A percentile compares a stretch with the other conserved stretches of the same genome.
These are phyloP conservation scores for Verbascum thapsus DNA, from an alignment of 257 asterid genomes.

Conservation along the genomic window DNA sequence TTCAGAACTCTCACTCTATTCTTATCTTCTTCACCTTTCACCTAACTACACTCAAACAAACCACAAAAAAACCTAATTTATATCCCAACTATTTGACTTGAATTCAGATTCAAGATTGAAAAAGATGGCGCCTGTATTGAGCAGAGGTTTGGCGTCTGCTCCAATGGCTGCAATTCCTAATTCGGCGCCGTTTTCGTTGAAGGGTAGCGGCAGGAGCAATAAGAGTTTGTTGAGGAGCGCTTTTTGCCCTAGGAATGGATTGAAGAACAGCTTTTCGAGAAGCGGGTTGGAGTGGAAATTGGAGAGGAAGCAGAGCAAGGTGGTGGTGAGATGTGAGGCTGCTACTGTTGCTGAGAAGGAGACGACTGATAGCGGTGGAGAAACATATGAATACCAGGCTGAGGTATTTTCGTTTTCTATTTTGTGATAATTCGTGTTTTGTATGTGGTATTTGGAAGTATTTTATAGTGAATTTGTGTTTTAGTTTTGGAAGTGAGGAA, in stretches of 20 bases:
- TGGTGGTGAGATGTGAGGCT: slow-evolving; percentile 79
- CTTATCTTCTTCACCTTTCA: slow-evolving; percentile 31
- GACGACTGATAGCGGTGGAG: slow-evolving; percentile 67
- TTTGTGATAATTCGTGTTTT: background rate
- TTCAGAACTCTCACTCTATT: slow-evolving; percentile 8
- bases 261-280: slow-evolving; percentile 45
- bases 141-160: slow-evolving; percentile 71
- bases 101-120: background rate
- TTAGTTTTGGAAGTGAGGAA: background rate
- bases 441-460: background rate
- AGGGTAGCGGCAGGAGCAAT: slow-evolving; percentile 33
- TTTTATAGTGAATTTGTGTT: slow-evolving; percentile 2
- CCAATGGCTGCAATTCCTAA: slow-evolving; percentile 56
- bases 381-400: slow-evolving; percentile 86
- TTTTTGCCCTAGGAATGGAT: slow-evolving; percentile 57
- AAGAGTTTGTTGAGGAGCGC: slow-evolving; percentile 50
- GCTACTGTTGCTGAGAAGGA: slow-evolving; percentile 93
- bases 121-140: slow-evolving; percentile 82
- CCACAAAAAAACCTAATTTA: too few relatives aligned
- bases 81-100: too few relatives aligned
- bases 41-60: too few relatives aligned
- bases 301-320: slow-evolving; percentile 52
- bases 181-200: slow-evolving; percentile 45
- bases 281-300: slow-evolving; percentile 74
- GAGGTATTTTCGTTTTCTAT: slow-evolving; percentile 55